Evolutionary conservation across 139 green algal species (phyloP).

Genomic region (Coelastrella sp.): DNA sequence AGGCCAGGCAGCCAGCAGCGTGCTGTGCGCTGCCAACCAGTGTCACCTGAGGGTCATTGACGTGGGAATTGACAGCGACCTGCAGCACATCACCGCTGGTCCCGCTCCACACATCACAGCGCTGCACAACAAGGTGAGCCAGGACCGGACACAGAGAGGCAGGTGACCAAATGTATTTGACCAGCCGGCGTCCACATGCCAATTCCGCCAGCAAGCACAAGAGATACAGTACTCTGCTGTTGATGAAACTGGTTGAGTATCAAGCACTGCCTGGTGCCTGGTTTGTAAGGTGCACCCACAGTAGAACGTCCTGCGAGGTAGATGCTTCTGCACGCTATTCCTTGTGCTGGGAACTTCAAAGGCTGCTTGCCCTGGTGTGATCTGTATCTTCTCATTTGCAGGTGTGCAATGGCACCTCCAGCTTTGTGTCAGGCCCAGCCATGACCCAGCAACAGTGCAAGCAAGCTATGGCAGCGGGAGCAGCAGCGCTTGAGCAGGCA

Average conservation of each 20-base stretch:
- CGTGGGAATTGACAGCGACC: conserved; percentile 54
- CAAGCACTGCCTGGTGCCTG: no score
- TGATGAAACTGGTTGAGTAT: no score
- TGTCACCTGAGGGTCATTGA: conserved; percentile 48
- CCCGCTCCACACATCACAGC: background rate
- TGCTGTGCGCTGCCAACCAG: conserved; percentile 49
- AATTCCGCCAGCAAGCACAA: no score
- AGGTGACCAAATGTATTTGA: background rate
- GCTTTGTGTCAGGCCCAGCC: conserved; percentile 54
- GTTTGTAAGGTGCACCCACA: no score
- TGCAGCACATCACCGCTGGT: background rate
- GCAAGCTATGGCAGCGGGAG: conserved; percentile 22
- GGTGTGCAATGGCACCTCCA: conserved; percentile 30
- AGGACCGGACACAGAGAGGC: no score
- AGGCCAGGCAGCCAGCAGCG: conserved; percentile 53
- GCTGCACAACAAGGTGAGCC: conserved; percentile 28
- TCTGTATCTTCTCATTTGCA: background rate
- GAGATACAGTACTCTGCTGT: no score
- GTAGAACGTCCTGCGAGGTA: no score
- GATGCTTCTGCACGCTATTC: no score
- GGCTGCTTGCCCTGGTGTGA: background rate
- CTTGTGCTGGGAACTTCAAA: no score
- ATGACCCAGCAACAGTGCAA: conserved; percentile 39
- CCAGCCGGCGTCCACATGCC: background rate
- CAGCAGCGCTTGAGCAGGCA: conserved; percentile 13